A percentile compares a stretch with the other conserved stretches of the same genome.
Evolutionary conservation across 768 basidiomycete species (phyloP).

Genomic region (Suillus tomentosus): DNA sequence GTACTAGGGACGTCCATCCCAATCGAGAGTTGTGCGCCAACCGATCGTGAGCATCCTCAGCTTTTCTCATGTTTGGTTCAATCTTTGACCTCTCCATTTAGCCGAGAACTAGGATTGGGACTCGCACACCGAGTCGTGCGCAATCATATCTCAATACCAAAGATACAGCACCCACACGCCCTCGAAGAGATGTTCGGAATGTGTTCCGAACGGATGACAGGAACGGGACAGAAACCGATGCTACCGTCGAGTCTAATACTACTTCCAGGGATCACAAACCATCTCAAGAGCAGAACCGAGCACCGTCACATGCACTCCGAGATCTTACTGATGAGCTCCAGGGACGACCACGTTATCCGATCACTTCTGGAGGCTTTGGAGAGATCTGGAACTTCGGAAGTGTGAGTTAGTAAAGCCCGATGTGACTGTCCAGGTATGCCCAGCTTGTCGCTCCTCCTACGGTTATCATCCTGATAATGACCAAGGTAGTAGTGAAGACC

Average conservation of each 20-base stretch:
- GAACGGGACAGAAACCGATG: slow-evolving; percentile 44
- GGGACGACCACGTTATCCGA: not conserved
- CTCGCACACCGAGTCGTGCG: slow-evolving; percentile 34
- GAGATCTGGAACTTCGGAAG: not conserved
- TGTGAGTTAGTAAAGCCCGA: not conserved
- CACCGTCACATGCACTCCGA: slow-evolving; percentile 32
- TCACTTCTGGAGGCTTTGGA: not conserved
- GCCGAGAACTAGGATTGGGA: slow-evolving; percentile 11
- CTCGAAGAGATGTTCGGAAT: slow-evolving; percentile 44
- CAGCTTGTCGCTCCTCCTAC: not conserved
- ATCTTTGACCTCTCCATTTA: not conserved
- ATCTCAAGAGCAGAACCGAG: slow-evolving; percentile 58
- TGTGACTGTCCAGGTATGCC: not conserved
- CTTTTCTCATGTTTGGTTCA: no score
- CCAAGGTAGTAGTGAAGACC: no score
- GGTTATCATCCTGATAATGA: not conserved
- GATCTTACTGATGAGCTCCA: not conserved
- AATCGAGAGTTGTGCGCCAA: not conserved
- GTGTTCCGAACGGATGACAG: slow-evolving; percentile 48
- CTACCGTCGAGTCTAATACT: slow-evolving; percentile 44
- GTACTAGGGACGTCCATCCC: not conserved
- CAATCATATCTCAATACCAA: slow-evolving; percentile 34
- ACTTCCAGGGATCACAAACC: slow-evolving; percentile 47
- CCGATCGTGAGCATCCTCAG: not conserved
- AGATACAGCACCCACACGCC: slow-evolving; percentile 53